Conservation (phyloP, 768 basidiomycete species). For the Amanita pseudoporphyria region DNA sequence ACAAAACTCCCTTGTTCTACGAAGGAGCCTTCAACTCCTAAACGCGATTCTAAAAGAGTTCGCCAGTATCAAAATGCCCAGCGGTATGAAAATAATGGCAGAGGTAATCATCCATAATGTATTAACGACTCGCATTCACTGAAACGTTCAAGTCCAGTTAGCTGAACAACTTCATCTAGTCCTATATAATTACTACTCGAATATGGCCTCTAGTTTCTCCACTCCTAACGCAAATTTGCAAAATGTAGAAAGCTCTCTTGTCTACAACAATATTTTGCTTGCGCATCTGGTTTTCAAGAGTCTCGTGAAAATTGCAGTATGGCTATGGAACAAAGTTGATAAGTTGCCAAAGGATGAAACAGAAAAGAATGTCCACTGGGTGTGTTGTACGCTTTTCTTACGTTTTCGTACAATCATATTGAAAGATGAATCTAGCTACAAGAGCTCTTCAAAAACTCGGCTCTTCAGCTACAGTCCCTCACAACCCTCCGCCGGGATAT, state of each 20-base stretch:
- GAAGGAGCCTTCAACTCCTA: conserved; percentile 53
- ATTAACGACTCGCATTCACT: neutral
- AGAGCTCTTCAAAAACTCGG: conserved; percentile 51
- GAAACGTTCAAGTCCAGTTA: conserved; percentile 29
- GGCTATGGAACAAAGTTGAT: conserved; percentile 55
- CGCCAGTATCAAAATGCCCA: conserved; percentile 56
- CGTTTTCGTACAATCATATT: neutral
- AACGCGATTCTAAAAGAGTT: conserved; percentile 66
- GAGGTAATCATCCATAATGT: conserved; percentile 29
- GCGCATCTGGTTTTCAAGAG: conserved; percentile 71
- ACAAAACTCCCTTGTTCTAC: conserved; percentile 38
- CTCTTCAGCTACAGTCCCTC: conserved; percentile 43
- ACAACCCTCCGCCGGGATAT: conserved; percentile 49
- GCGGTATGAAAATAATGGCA: conserved; percentile 57
- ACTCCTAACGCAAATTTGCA: conserved; percentile 28
- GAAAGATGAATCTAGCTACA: conserved; percentile 33
- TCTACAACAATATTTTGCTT: conserved; percentile 34
- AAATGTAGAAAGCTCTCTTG: conserved; percentile 30
- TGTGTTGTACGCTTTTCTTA: conserved; percentile 17
- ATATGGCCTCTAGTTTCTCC: conserved; percentile 33
- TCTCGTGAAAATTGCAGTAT: conserved; percentile 56
- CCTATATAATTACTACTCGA: conserved; percentile 56
- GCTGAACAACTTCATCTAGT: conserved; percentile 40
- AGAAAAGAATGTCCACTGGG: conserved; percentile 43
- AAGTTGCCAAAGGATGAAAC: conserved; percentile 33